Base-by-base conservation (phyloP, 108 stramenopile genomes). In the Skeletonema costatum region DNA sequence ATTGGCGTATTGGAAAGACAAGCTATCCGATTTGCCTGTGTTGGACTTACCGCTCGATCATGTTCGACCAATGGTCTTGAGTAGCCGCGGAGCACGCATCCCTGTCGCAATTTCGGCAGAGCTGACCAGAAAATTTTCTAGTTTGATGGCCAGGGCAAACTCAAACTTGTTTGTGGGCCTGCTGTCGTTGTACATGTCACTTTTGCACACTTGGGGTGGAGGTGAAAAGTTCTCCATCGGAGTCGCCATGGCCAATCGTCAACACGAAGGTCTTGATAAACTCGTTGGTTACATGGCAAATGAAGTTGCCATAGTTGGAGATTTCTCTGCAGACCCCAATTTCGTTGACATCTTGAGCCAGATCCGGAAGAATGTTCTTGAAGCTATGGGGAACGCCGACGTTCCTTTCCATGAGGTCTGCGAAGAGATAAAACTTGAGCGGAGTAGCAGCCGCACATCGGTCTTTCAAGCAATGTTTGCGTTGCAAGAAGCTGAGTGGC, bases 351-450 rank as follows among this genome's bases (percentile, higher is more conserved):
- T 70, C 16, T 36, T 70, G 56, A 32, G 59, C 12, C 58, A 70
- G 59, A 61, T 62, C 32, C n/a, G 70, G 21, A 36, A 70, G 70
- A 70, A 70, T 62, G 60, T 70, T 32, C 70, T 70, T 62, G 70
- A 70, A 62, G 70, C 33, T 13, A 70, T 70, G 70, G 70, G 33
- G n/a, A 70, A 70, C 21, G 70, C 70, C n/a, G 70, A 70, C 59
- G 70, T 62, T 60, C 59, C 70, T n/a, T 70, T 70, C 58, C 70
- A 70, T 62, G 60, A 70, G 31, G 70, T 70, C 31, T 32, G 31
- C 19, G 59, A 70, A 70, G 70, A 32, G 16, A 32, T 70, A 32
- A 60, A 70, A n/a, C 50, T 70, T 32, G 33, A 32, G 33, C 19
- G 70, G 35, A 36, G 35, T 62, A 70, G 70, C 32, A 70, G 70